phyloP scores from a whole-genome alignment of 2,329 filamentous ascomycete genomes.

The Hypoxylon sp. region DNA sequence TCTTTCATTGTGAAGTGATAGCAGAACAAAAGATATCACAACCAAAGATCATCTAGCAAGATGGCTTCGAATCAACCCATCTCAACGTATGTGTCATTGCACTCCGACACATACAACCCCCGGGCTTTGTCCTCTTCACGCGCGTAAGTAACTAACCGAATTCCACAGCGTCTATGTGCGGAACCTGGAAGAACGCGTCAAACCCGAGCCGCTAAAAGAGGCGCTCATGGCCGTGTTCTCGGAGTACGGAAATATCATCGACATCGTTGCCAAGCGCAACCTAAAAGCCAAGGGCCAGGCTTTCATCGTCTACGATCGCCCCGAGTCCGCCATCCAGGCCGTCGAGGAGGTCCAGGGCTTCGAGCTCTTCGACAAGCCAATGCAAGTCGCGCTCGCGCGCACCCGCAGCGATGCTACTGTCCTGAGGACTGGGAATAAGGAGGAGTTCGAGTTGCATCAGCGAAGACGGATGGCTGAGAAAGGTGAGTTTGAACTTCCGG shows the following conservation, averaged over 20 bases:
- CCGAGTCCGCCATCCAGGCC: slow-evolving; percentile 84
- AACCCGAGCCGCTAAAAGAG: slow-evolving; percentile 81
- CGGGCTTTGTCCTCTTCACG: slow-evolving; percentile 38
- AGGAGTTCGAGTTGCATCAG: slow-evolving; percentile 92
- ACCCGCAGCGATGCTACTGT: slow-evolving; percentile 91
- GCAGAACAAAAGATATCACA: slow-evolving; percentile 1
- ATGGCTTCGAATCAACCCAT: slow-evolving; percentile 64
- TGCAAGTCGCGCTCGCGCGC: slow-evolving; percentile 86
- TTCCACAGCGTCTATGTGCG: slow-evolving; percentile 75
- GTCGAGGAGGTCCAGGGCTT: slow-evolving; percentile 94
- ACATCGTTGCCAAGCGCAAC: slow-evolving; percentile 90
- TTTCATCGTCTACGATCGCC: slow-evolving; percentile 89
- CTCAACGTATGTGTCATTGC: slow-evolving; percentile 82
- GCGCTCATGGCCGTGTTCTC: slow-evolving; percentile 84
- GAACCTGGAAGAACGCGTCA: slow-evolving; percentile 94
- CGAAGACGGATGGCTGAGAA: slow-evolving; percentile 88
- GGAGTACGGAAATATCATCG: slow-evolving; percentile 88
- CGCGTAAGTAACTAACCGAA: slow-evolving; percentile 43
- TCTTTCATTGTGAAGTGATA: slow-evolving; percentile 9
- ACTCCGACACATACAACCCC: slow-evolving; percentile 71
- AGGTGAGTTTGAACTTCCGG: slow-evolving; percentile 67
- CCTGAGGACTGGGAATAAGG: slow-evolving; percentile 76
- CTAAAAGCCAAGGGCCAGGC: slow-evolving; percentile 95
- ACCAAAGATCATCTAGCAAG: slow-evolving; percentile 29
- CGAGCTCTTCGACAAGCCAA: slow-evolving; percentile 91